These are phyloP conservation scores for Lactarius trivialis DNA, from an alignment of 768 basidiomycete species.

Conservation along the genomic window DNA sequence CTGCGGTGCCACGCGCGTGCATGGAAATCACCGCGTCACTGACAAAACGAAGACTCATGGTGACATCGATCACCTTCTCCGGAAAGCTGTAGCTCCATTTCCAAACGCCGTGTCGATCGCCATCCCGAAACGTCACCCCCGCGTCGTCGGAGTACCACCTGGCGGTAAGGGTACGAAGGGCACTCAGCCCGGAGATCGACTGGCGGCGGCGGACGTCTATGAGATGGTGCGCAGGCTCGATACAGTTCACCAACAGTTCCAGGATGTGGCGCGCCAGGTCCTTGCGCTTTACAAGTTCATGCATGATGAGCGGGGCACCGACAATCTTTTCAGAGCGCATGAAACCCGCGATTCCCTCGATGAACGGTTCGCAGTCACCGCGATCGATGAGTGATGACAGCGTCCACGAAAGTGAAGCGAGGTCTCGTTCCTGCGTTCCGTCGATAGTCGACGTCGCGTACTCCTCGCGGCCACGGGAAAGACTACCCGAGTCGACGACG, in stretches of 20 bases:
- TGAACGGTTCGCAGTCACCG: slow-evolving; percentile 9
- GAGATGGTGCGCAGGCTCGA: neutral
- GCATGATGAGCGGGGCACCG: neutral
- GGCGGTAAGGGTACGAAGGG: slow-evolving; percentile 1
- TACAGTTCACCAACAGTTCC: neutral
- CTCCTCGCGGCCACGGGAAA: neutral
- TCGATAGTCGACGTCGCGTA: neutral
- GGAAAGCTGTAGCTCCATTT: neutral
- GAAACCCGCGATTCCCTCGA: slow-evolving; percentile 6
- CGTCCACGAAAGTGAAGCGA: slow-evolving; percentile 1
- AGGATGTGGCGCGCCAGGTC: neutral
- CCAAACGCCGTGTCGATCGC: neutral
- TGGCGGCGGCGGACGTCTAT: neutral
- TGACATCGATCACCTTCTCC: neutral
- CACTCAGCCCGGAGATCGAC: neutral
- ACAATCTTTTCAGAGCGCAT: neutral
- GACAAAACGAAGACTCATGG: neutral
- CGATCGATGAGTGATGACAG: neutral
- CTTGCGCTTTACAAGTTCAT: slow-evolving; percentile 5
- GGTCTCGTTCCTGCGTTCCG: neutral
- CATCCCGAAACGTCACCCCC: neutral
- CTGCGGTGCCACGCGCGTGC: slow-evolving; percentile 1
- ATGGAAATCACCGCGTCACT: slow-evolving; percentile 4
- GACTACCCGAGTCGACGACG: neutral
- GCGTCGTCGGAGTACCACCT: neutral